Percentiles rank a stretch among this genome's conserved stretches.
phyloP scores from a whole-genome alignment of 257 asterid genomes.

The Solanum peruvianum region DNA sequence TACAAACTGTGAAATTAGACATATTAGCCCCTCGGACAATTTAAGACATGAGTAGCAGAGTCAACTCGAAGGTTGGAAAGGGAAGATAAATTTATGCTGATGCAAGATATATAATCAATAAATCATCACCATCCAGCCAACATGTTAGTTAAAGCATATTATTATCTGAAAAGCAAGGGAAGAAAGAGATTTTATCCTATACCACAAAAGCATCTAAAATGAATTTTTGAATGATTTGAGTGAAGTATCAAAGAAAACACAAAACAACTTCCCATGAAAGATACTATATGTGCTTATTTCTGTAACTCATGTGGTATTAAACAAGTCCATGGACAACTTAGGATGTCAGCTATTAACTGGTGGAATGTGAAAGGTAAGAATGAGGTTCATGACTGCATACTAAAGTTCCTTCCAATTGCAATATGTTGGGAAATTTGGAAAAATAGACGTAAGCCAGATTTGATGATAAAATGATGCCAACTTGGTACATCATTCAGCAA shows the following conservation, averaged over 20 bases:
- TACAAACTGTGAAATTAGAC: neutral
- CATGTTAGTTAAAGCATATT: neutral
- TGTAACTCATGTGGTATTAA: neutral
- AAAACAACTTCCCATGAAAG: neutral
- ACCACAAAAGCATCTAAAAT: neutral
- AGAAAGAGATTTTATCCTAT: neutral
- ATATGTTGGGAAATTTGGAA: too few species aligned
- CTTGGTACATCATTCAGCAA: too few species aligned
- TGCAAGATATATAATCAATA: neutral
- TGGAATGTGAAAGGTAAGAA: too few species aligned
- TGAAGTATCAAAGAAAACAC: neutral
- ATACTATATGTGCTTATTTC: neutral
- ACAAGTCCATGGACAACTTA: too few species aligned
- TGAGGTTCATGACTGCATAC: too few species aligned
- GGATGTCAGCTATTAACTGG: too few species aligned
- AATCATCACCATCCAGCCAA: neutral
- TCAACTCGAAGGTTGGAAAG: neutral
- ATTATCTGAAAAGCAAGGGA: neutral
- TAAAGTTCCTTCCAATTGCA: too few species aligned
- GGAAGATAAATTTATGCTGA: neutral
- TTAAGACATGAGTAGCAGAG: neutral
- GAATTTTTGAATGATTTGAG: neutral
- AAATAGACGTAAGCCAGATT: too few species aligned
- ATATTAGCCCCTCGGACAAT: neutral
- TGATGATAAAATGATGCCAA: too few species aligned